Conservation (phyloP, 1,139 yeast species). For the Geotrichum fermentans region DNA sequence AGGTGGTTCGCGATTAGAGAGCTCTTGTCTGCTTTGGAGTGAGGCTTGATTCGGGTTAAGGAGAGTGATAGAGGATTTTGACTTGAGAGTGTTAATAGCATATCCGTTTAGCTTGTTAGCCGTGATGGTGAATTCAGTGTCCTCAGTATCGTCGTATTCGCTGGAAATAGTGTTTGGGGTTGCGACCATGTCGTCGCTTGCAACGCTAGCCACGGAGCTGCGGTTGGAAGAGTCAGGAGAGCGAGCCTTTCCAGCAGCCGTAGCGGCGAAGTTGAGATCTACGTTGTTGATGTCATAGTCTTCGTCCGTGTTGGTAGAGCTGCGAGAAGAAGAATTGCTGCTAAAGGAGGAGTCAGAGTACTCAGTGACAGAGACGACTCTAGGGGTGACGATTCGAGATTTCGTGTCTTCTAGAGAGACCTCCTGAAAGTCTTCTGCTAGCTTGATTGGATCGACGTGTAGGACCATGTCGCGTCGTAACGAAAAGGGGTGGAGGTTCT, state of each 20-base stretch:
- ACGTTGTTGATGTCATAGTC: slow-evolving; percentile 15
- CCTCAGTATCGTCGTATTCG: slow-evolving; percentile 14
- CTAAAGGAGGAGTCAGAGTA: slow-evolving; percentile 21
- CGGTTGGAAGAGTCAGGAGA: slow-evolving; percentile 13
- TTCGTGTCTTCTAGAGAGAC: slow-evolving; percentile 23
- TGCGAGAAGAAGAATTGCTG: slow-evolving; percentile 7
- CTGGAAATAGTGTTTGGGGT: slow-evolving; percentile 1
- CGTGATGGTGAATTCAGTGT: slow-evolving; percentile 17
- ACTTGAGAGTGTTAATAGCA: slow-evolving; percentile 26
- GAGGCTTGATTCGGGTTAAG: slow-evolving; percentile 18
- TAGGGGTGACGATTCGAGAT: not conserved
- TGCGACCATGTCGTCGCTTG: slow-evolving; percentile 13
- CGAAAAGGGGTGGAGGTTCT: not conserved
- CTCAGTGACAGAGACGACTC: slow-evolving; percentile 22
- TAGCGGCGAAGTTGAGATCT: slow-evolving; percentile 9
- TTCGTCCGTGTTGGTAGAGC: slow-evolving; percentile 24
- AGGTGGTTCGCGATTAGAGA: slow-evolving; percentile 1
- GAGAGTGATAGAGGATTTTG: slow-evolving; percentile 21
- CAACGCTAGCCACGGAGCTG: slow-evolving; percentile 8
- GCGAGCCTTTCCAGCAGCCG: slow-evolving; percentile 4
- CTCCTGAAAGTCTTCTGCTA: slow-evolving; percentile 31
- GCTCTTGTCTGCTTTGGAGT: slow-evolving; percentile 7
- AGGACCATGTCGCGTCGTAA: not conserved
- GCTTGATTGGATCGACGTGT: not conserved
- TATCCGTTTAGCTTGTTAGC: slow-evolving; percentile 26